Percentiles rank a stretch among this genome's conserved stretches.
Evolutionary conservation across 2,329 filamentous ascomycete genomes (phyloP).

Genomic region (Aureobasidium lini): DNA sequence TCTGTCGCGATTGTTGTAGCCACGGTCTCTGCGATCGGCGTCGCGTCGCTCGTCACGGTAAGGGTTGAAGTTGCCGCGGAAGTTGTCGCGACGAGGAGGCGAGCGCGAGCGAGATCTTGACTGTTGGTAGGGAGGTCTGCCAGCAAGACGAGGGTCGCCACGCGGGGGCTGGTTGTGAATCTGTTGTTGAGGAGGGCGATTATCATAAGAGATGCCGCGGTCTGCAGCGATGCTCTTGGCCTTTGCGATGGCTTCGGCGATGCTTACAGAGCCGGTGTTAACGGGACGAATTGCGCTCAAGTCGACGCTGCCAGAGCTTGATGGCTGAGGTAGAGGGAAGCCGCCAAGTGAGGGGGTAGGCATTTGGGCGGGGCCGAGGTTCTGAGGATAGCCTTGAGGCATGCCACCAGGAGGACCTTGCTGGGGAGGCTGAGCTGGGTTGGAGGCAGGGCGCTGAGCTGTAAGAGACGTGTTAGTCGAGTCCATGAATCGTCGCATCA

Average conservation of each 20-base stretch:
- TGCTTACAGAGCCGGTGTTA: constrained; percentile 72
- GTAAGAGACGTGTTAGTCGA: constrained; percentile 11
- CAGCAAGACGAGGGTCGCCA: constrained; percentile 42
- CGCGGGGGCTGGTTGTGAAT: constrained; percentile 24
- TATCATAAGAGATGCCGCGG: constrained; percentile 53
- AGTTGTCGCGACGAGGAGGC: constrained; percentile 59
- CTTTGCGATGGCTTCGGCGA: constrained; percentile 77
- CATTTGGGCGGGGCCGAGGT: constrained; percentile 20
- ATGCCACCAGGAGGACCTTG: constrained; percentile 28
- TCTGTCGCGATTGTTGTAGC: constrained; percentile 60
- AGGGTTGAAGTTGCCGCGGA: constrained; percentile 68
- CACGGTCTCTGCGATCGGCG: constrained; percentile 48
- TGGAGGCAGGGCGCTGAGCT: constrained; percentile 43
- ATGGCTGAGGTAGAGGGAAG: constrained; percentile 57
- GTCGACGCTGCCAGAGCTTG: constrained; percentile 69
- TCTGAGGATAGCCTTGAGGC: constrained; percentile 38
- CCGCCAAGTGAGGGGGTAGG: constrained; percentile 33
- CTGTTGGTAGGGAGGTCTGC: constrained; percentile 49
- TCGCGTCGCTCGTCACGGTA: constrained; percentile 80
- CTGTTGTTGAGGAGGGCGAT: constrained; percentile 19
- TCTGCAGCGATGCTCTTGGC: constrained; percentile 75
- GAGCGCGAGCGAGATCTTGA: constrained; percentile 66
- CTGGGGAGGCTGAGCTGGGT: constrained; percentile 25
- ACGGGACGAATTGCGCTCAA: constrained; percentile 72
- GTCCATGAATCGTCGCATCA: background rate